Percentiles rank a stretch among this genome's conserved stretches.
Evolutionary conservation across 2,329 filamentous ascomycete species (phyloP).

Genomic region (Scleromitrula shiraiana): DNA sequence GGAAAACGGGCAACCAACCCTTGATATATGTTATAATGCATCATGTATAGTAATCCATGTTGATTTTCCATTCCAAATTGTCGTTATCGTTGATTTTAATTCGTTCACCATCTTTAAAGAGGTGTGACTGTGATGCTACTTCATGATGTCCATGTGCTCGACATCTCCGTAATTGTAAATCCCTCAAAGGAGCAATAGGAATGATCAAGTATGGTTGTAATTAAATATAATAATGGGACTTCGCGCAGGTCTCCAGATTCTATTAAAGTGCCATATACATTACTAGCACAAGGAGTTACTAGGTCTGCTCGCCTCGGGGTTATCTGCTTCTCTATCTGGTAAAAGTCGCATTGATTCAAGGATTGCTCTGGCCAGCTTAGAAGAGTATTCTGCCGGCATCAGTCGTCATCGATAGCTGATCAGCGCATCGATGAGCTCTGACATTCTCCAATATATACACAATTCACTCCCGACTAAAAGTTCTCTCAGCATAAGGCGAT

Average conservation of each 20-base stretch:
- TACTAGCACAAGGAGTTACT: neutral
- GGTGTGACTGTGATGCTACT: neutral
- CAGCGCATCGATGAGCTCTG: no score
- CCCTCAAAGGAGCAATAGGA: neutral
- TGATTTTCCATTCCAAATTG: no score
- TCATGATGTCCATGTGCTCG: neutral
- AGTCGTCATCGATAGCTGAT: no score
- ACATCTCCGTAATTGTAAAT: neutral
- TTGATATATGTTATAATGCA: no score
- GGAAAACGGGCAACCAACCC: no score
- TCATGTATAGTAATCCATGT: no score
- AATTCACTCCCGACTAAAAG: no score
- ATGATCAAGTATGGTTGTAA: neutral
- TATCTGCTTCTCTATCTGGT: neutral
- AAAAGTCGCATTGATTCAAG: neutral
- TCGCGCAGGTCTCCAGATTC: neutral
- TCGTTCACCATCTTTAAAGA: no score
- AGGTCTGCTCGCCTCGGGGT: neutral
- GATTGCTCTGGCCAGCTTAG: neutral
- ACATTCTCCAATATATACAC: no score
- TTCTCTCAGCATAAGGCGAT: no score
- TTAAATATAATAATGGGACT: neutral
- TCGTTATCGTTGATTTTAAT: no score
- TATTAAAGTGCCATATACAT: neutral
- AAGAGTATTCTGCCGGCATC: neutral